Base-by-base conservation (phyloP, 306 rosid genomes). In the Arachis hypogaea region DNA sequence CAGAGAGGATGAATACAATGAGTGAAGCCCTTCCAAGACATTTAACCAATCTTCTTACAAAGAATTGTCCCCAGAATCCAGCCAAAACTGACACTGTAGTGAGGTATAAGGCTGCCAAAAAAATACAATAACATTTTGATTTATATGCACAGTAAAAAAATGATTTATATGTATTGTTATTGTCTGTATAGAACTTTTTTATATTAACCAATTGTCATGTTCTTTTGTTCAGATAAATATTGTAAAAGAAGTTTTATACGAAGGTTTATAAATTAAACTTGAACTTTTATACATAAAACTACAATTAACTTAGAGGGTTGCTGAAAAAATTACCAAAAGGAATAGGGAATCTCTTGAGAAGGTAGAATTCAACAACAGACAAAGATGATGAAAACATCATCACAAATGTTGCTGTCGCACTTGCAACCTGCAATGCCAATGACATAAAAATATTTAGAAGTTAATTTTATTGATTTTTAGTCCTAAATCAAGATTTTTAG, bases 371-470 rank as follows among this genome's bases (percentile, higher is more conserved):
- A 70, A 91, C 88, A 38, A 89, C 97, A 1, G 96, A 93, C 52
- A 93, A 68, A 38, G 98, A 93, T 51, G 97, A 82, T 1, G 98
- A 93, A 79, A 91, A 93, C 88, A 84, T 83, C 97, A 93, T 91
- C 60, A 93, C 97, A 63, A 89, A 91, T 78, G 97, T 89, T 43
- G 97, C 97, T 52, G 98, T 91, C 29, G 96, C 90, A 81, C 97
- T 93, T 5, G 98, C 98, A 77, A 91, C 97, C 96, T 92, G 66
- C 67, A 72, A 75, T 40, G 7, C 2, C 16, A 56, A 74, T 12
- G 16, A 45, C 1, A 11, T 36, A 2, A 33, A 11, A 16, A 58
- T 18, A 3, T 14, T 75, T 66, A 28, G 12, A 30, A 29, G 71
- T 14, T n/a, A 30, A 54, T 22, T 64, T 62, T 41, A 28, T 62